phyloP scores from a whole-genome alignment of 345 rosid species.

The Melaleuca quinquenervia region DNA sequence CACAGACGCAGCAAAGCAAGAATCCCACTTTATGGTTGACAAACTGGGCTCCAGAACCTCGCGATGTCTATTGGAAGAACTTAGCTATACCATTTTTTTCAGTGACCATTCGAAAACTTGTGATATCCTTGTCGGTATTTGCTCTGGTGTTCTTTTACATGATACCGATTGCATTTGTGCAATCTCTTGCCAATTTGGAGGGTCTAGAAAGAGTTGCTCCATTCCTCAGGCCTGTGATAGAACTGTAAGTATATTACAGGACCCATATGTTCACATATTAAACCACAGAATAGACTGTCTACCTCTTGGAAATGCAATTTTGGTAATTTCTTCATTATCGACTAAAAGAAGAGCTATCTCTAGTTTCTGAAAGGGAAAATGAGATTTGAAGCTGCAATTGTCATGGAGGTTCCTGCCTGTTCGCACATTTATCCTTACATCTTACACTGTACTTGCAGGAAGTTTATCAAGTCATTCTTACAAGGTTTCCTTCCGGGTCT shows the following conservation, averaged over 20 bases:
- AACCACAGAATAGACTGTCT: neutral
- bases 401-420: neutral
- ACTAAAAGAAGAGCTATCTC: neutral
- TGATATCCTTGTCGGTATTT: slow-evolving; percentile 67
- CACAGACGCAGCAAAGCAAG: slow-evolving; percentile 96
- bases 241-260: slow-evolving; percentile 49
- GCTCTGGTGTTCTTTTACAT: slow-evolving; percentile 92
- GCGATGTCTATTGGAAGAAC: slow-evolving; percentile 87
- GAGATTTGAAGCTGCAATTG: neutral
- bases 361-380: neutral
- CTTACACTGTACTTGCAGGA: slow-evolving; percentile 31
- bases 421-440: neutral
- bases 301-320: neutral
- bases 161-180: slow-evolving; percentile 99
- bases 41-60: slow-evolving; percentile 95
- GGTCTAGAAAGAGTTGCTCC: slow-evolving; percentile 96
- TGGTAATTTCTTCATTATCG: neutral
- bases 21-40: slow-evolving; percentile 93
- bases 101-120: slow-evolving; percentile 57
- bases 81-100: slow-evolving; percentile 94
- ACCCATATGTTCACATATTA: neutral
- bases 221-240: slow-evolving; percentile 82
- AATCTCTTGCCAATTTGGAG: slow-evolving; percentile 92
- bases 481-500: slow-evolving; percentile 98
- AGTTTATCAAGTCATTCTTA: slow-evolving; percentile 87